Evolutionary conservation across 129 eudicot species (phyloP), one percentile per base, ranked within the genome.

Genomic region (Arctium lappa): DNA sequence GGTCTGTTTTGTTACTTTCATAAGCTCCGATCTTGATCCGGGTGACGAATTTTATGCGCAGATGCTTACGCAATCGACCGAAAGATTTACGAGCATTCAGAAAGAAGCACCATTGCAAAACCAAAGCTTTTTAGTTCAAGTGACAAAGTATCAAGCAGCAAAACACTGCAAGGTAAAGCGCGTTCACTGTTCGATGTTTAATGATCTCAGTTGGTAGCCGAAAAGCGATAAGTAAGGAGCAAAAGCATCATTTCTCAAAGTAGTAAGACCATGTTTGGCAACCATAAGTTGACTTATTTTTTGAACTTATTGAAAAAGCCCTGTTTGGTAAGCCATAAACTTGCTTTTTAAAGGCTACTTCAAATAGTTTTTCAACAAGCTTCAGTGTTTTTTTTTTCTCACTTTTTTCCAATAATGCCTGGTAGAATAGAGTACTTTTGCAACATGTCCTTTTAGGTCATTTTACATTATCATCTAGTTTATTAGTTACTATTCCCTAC

Each of bases 61-160:
- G 97, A 93, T 93, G 97, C 89, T 93, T 39, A 94, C 98, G 56
- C 79, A 79, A 77, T 94, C 98, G 2, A 87, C 86, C 0, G 98
- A 94, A 82, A 94, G 98, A 86, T 94, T 93, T 63, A 79, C 70
- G 39, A 84, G 77, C 65, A 91, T 94, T 69, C 96, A 91, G 75
- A 89, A 91, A 79, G 97, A 93, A 89, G 89, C 88, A 69, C 89
- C 97, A 37, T 15, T 69, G 5, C 87, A 91, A 33, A 83, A 77
- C 46, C 97, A 83, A 74, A 80, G 86, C n/a, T 87, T 74, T 81
- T 85, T 91, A 15, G 90, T 93, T 80, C 97, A 91, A 85, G 96
- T 93, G 39, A 91, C 95, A 10, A 93, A 91, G 78, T 82, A 83
- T 85, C 91, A 89, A 79, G 92, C 90, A 7, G 97, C 96, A 31